Evolutionary conservation across 306 rosid genomes (phyloP).

Genomic region (Fagus sylvatica): DNA sequence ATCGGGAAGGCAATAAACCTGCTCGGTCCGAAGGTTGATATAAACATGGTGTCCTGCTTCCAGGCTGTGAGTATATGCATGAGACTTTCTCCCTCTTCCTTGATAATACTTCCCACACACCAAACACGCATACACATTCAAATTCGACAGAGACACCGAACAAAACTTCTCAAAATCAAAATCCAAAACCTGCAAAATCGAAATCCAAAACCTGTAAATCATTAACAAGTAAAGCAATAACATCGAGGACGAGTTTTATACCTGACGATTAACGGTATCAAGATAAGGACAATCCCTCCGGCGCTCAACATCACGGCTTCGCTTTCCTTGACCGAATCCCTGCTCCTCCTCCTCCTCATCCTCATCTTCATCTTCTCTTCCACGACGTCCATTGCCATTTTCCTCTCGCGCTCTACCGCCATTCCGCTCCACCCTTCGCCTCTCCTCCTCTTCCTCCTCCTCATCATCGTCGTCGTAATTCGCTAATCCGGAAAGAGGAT

Average conservation of each 20-base stretch:
- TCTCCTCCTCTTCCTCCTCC: conserved; percentile 33
- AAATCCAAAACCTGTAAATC: conserved; percentile 79
- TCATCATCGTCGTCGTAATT: conserved; percentile 58
- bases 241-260: conserved; percentile 22
- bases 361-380: conserved; percentile 29
- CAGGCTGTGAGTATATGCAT: conserved; percentile 96
- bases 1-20: conserved; percentile 96
- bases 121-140: conserved; percentile 92
- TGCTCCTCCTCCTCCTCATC: conserved; percentile 63
- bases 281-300: conserved; percentile 97
- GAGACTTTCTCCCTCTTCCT: conserved; percentile 96
- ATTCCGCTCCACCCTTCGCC: background rate
- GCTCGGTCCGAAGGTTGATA: conserved; percentile 89
- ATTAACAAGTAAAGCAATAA: conserved; percentile 8
- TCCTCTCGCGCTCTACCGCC: conserved; percentile 6
- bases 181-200: conserved; percentile 92
- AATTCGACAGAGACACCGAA: conserved; percentile 82
- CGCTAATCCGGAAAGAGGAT: conserved; percentile 45
- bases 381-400: conserved; percentile 44
- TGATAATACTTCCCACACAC: conserved; percentile 96
- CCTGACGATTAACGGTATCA: conserved; percentile 97
- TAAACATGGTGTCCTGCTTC: conserved; percentile 98
- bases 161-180: conserved; percentile 97
- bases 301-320: conserved; percentile 73
- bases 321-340: conserved; percentile 39